Base-by-base conservation (phyloP, 345 rosid species). In the Noccaea bulbosa region DNA sequence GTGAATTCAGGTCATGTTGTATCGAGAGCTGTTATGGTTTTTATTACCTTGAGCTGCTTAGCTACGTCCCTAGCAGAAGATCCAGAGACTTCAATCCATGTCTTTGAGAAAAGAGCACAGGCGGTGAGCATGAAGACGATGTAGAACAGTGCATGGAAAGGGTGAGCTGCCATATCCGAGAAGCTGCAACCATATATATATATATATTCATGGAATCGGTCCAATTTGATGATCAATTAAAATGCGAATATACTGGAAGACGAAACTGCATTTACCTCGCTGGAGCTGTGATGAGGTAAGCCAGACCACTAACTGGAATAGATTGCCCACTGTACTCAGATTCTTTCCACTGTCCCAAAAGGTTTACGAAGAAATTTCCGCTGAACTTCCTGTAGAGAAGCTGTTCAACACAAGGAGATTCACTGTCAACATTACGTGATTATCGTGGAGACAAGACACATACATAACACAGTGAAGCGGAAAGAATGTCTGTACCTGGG, bases 51-150 rank as follows among this genome's bases (percentile, higher is more conserved):
- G 35, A 90, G 93, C 81, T 90, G 96, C 82, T 85, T 90, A 53
- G 96, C 93, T 48, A 90, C 96, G 65, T 90, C 93, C 73, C 48
- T 86, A 6, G 96, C 96, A 46, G 93, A 86, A 33, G 96, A 90
- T 32, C 96, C 96, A 33, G 93, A 90, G 57, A 90, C 96, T 72
- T 90, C 96, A 74, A 90, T 90, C 96, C 96, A 90, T 45, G 96
- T 86, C 75, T 90, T 90, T 55, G 96, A 90, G 84, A 90, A 90
- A 35, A 90, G 81, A 11, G 96, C 96, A 71, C 96, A 90, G 0
- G 96, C 96, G 1, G 90, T 77, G 61, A 90, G 68, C 96, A 90
- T 90, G 67, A 90, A 90, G 17, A 88, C 86, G 0, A 90, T 81
- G 77, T 88, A 90, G 79, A 89, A 89, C 55, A 89, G 67, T 11